Conservation (phyloP, 148 eudicot genomes). For the Chenopodium quinoa region DNA sequence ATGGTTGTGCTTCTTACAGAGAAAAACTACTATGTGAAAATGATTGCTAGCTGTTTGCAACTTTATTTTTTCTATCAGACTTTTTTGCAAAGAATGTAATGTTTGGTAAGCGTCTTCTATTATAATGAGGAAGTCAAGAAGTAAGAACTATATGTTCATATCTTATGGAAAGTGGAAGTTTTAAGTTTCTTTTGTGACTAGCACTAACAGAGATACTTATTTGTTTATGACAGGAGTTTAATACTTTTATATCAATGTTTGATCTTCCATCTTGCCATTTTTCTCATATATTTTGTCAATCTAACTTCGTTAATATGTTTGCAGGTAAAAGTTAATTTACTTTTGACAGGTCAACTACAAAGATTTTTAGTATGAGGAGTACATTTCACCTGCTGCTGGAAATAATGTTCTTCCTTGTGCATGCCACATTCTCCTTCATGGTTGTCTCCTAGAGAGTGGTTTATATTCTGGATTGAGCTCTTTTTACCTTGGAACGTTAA, state of each 20-base stretch:
- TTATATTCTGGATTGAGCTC: slow-evolving; percentile 36
- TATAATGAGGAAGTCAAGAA: not conserved
- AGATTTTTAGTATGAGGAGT: not conserved
- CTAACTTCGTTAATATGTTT: not conserved
- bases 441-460: slow-evolving; percentile 32
- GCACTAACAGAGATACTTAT: not conserved
- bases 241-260: not conserved
- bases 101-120: not conserved
- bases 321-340: not conserved
- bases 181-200: not conserved
- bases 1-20: not conserved
- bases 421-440: slow-evolving; percentile 27
- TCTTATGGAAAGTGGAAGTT: not conserved
- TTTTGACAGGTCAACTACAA: not conserved
- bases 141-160: too few species aligned
- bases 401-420: slow-evolving; percentile 10
- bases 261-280: not conserved
- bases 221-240: not conserved
- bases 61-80: too few species aligned
- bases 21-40: not conserved
- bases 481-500: slow-evolving; percentile 39
- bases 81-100: not conserved
- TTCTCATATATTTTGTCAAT: not conserved
- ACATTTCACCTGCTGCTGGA: not conserved
- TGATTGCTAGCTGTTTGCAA: not conserved